A percentile compares a stretch with the other conserved stretches of the same genome.
Conservation (phyloP, 73 alveolate genomes). For the Diophrys appendiculata region DNA sequence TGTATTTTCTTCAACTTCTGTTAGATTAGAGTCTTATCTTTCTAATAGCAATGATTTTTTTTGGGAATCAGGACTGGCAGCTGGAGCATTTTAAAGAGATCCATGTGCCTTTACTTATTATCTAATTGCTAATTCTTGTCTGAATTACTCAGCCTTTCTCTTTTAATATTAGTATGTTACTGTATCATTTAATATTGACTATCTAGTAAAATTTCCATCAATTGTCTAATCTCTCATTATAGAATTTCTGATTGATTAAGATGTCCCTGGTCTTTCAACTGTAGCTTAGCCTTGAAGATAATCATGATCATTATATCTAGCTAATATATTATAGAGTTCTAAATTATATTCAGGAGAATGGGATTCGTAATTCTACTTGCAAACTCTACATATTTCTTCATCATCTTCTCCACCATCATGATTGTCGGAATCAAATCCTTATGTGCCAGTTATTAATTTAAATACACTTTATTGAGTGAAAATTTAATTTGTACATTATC, state of each 20-base stretch:
- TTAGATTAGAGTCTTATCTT: not conserved
- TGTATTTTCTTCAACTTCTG: not conserved
- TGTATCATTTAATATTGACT: not conserved
- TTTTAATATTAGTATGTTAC: not conserved
- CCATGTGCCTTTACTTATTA: not conserved
- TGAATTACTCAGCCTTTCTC: not conserved
- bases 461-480: not conserved
- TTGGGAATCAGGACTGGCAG: not conserved
- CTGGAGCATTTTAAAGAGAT: not conserved
- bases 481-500: not conserved
- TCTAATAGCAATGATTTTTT: no score
- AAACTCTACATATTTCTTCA: conserved; percentile 4
- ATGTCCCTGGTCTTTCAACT: not conserved
- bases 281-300: not conserved
- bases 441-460: not conserved
- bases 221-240: no score
- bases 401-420: not conserved
- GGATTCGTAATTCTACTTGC: conserved; percentile 15
- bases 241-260: no score
- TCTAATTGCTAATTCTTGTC: not conserved
- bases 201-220: not conserved
- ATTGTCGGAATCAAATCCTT: not conserved
- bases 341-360: conserved; percentile 14
- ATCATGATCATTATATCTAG: not conserved
- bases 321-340: conserved; percentile 7